Percentiles rank a stretch among this genome's conserved stretches.
These are phyloP conservation scores for Diutina ranongensis DNA, from an alignment of 1,139 yeast species.

Conservation along the genomic window DNA sequence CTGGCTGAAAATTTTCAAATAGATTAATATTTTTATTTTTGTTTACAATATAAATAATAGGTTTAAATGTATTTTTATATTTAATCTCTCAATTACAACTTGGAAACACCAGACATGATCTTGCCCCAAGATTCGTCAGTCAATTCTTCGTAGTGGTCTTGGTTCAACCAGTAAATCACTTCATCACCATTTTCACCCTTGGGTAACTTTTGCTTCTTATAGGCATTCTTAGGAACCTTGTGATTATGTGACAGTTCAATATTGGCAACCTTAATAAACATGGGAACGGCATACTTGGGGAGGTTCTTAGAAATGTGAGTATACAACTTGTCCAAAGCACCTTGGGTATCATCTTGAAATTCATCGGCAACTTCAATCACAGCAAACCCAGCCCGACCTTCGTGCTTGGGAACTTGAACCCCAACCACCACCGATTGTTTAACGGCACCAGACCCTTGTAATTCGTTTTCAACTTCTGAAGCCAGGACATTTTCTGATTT, in stretches of 20 bases:
- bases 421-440: constrained; percentile 80
- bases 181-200: constrained; percentile 53
- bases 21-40: too few species aligned
- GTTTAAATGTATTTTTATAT: too few species aligned
- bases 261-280: constrained; percentile 59
- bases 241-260: constrained; percentile 73
- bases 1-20: constrained; percentile 24
- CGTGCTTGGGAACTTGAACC: constrained; percentile 74
- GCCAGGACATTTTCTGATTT: constrained; percentile 37
- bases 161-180: constrained; percentile 58
- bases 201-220: constrained; percentile 70
- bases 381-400: constrained; percentile 92
- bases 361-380: constrained; percentile 37
- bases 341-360: constrained; percentile 8
- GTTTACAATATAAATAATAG: too few species aligned
- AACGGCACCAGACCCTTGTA: constrained; percentile 10
- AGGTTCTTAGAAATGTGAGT: constrained; percentile 33
- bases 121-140: constrained; percentile 47
- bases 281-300: constrained; percentile 86
- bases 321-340: constrained; percentile 21
- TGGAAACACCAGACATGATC: constrained; percentile 32
- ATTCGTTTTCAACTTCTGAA: constrained; percentile 12
- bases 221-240: constrained; percentile 71
- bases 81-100: constrained; percentile 15
- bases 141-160: constrained; percentile 42